Base-by-base conservation (phyloP, 2,329 filamentous ascomycete genomes). In the Trichophyton equinum region DNA sequence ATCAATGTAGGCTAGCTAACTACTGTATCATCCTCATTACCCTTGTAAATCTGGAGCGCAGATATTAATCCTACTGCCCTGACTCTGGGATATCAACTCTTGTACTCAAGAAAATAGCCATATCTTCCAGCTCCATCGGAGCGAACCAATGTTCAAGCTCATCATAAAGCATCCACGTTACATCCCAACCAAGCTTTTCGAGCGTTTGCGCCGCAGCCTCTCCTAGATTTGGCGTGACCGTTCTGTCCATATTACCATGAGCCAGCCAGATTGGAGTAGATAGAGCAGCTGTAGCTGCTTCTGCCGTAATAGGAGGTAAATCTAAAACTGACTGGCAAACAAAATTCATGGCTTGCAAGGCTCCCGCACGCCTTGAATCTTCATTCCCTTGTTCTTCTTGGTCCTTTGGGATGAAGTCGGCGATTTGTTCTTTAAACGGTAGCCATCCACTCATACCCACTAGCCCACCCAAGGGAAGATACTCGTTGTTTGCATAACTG, bases 401-500 rank as follows among this genome's bases (percentile, higher is more conserved):
- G 38, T 18, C 25, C 1, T 13, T 11, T n/a, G 15, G 33, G 7
- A 47, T 61, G 1, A 71, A 63, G 5, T 68, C 67, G 20, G 72
- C 64, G 3, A 78, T 67, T 11, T 77, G 71, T 0, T 64, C 56
- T 5, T 66, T 66, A 60, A 74, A 78, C 1, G 75, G 72, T 1
- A 78, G 63, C 64, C 69, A 78, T 1, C 74, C 75, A 61, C 73
- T 73, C 70, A 78, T 76, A 1, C 76, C 76, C n/a, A 79, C 66
- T 59, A 72, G 75, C 0, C 74, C 76, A 0, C 75, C 75, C 64
- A 65, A 57, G 4, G 57, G 27, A 33, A 47, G 33, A 20, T 59
- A 60, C 11, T 56, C 60, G n/a, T 60, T 60, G 57, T 58, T 59
- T 51, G 62, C 62, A 49, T 62, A 65, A 4, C 57, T 63, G 58